Evolutionary conservation across 306 rosid genomes (phyloP), one percentile per base, ranked within the genome.

Genomic region (Cyclanthera cordifolia): DNA sequence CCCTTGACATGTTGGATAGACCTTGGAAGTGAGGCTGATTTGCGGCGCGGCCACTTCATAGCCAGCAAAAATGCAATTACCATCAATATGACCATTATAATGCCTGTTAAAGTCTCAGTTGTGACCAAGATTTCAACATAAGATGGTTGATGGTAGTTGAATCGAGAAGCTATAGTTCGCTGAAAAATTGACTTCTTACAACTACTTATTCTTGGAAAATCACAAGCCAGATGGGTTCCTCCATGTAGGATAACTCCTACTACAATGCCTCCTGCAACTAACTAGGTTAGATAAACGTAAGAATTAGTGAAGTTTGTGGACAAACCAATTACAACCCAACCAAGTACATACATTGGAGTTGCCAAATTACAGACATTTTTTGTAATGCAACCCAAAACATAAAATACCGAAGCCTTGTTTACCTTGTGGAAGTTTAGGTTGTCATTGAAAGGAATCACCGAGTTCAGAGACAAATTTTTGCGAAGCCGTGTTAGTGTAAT

Each of bases 201-300:
- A 1, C 72, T 72, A 59, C 86, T 88, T 0, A 91, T 86, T 78
- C 97, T 86, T 63, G 97, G 97, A 28, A 91, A 86, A 74, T 91
- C 97, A 82, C 96, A 91, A n/a, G 85, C 85, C 27, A 91, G 90
- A 77, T 91, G 96, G 21, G 91, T 79, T 17, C 90, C 96, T 23
- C 95, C 96, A 13, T 91, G 97, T 39, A 91, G 75, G 57, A 91
- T 85, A 73, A 91, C 96, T 15, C 95, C 97, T 27, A 84, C 85
- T 43, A 82, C 85, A 77, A 88, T 85, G 74, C 88, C 95, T 74
- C 88, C 96, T 23, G 96, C 97, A 55, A 91, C 81, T 51, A 86
- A 60, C 97, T 91, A 71, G 72, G 43, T 12, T 69, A 39, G 55
- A 66, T 23, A 66, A 66, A 25, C 71, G 47, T 46, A 47, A 24